phyloP scores from a whole-genome alignment of 331 rosid species.

The Rosa hybrid region DNA sequence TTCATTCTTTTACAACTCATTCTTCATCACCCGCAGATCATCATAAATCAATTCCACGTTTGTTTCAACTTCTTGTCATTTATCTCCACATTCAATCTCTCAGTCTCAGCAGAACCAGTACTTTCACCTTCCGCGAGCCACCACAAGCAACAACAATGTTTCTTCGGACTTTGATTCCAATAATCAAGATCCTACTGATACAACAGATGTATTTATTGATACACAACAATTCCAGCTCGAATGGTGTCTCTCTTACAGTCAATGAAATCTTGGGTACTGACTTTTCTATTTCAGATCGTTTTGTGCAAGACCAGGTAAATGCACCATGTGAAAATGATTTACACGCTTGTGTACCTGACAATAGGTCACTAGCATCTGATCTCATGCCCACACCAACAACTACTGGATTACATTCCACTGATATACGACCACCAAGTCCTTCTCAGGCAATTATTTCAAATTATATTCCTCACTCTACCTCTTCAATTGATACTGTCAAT shows the following conservation, averaged over 20 bases:
- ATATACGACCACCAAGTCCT: neutral
- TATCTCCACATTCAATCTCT: neutral
- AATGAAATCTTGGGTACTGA: neutral
- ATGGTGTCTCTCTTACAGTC: neutral
- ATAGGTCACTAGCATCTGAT: neutral
- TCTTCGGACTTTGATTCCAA: no score
- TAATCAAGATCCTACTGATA: no score
- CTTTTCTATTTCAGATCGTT: neutral
- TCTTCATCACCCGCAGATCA: neutral
- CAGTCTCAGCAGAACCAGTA: neutral
- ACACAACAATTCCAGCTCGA: neutral
- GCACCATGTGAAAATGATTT: neutral
- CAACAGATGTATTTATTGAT: neutral
- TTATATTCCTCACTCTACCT: neutral
- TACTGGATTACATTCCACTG: neutral
- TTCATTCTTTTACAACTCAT: neutral
- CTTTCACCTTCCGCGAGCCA: neutral
- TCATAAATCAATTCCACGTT: neutral
- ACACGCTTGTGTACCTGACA: neutral
- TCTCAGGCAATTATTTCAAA: neutral
- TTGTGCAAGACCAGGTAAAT: neutral
- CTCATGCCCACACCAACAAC: neutral
- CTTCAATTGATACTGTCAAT: neutral
- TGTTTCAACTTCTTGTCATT: neutral
- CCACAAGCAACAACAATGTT: no score